Percentiles rank a stretch among this genome's conserved stretches.
phyloP scores from a whole-genome alignment of 148 eudicot species.

The Spergularia marina region DNA sequence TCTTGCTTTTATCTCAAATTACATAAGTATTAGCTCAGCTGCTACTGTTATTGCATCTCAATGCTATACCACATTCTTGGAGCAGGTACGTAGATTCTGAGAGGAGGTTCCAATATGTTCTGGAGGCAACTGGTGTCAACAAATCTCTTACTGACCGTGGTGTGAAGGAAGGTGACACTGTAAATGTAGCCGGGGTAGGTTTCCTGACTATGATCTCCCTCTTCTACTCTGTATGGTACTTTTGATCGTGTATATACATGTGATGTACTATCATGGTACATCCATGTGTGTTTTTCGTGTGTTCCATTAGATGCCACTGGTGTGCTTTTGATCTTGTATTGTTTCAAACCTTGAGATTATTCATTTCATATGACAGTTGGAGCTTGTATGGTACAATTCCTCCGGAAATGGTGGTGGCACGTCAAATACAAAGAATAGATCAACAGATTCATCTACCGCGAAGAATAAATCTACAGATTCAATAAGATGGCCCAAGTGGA shows the following conservation, averaged over 20 bases:
- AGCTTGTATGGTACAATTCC: slow-evolving; percentile 77
- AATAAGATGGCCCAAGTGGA: slow-evolving; percentile 57
- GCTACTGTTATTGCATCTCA: not conserved
- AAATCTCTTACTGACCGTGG: slow-evolving; percentile 67
- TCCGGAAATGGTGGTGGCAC: slow-evolving; percentile 49
- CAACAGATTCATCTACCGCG: slow-evolving; percentile 43
- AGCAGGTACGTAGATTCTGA: slow-evolving; percentile 84
- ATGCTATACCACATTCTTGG: not conserved
- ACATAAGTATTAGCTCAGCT: not conserved
- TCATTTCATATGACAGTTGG: slow-evolving; percentile 52
- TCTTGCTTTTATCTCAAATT: slow-evolving; percentile 5
- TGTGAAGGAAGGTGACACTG: slow-evolving; percentile 92
- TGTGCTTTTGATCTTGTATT: not conserved
- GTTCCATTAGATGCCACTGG: not conserved
- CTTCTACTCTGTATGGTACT: not conserved
- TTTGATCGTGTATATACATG: not conserved
- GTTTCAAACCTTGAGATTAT: not conserved
- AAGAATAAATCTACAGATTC: slow-evolving; percentile 47
- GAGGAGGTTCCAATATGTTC: slow-evolving; percentile 88
- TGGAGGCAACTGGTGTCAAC: slow-evolving; percentile 90
- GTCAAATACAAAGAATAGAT: slow-evolving; percentile 41
- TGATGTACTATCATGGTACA: not conserved
- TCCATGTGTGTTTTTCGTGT: not conserved
- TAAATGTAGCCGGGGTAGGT: slow-evolving; percentile 77
- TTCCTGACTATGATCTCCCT: not conserved